Base-by-base conservation (phyloP, 495 filamentous ascomycete genomes). In the Pseudevernia furfuracea region DNA sequence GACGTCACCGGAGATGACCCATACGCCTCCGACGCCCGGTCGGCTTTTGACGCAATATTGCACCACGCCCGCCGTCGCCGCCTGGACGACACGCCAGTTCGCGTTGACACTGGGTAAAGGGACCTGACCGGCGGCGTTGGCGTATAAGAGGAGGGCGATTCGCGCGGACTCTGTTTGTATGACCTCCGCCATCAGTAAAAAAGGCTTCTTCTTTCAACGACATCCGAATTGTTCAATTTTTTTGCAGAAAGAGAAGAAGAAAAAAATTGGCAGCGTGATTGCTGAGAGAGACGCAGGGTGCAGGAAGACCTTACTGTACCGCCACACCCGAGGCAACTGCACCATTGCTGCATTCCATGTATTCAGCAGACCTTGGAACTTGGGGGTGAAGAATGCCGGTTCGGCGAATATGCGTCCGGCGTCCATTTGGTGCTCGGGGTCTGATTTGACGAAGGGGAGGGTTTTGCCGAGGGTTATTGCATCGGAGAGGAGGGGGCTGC, bases 121-220 rank as follows among this genome's bases (percentile, higher is more conserved):
- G n/a, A 62, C 60, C 14, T 48, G 19, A 19, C 60, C 60, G 23
- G 43, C 48, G 17, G 44, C 60, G 60, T 62, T 25, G 30, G 60
- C 60, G 44, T 62, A 62, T 10, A 53, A 21, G 48, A 62, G 60
- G 10, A 62, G 48, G n/a, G 44, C 60, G 17, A 62, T 46, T 11
- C 60, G 60, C 7, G 60, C 60, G 44, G 60, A 62, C 3, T 32
- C 60, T 62, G 30, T 43, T 1, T 6, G 11, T 6, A 32, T 10
- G 39, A 2, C 2, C 15, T 2, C 17, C 36, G 14, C 23, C 57
- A 59, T n/a, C n/a, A n/a, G n/a, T n/a, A n/a, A n/a, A n/a, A n/a
- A n/a, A n/a, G n/a, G n/a, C n/a, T n/a, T n/a, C n/a, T n/a, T n/a
- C n/a, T n/a, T n/a, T n/a, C n/a, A n/a, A n/a, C n/a, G n/a, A n/a